Evolutionary conservation across 371 early-diverging fungal genomes (phyloP).

Genomic region (Umbelopsis sp.): DNA sequence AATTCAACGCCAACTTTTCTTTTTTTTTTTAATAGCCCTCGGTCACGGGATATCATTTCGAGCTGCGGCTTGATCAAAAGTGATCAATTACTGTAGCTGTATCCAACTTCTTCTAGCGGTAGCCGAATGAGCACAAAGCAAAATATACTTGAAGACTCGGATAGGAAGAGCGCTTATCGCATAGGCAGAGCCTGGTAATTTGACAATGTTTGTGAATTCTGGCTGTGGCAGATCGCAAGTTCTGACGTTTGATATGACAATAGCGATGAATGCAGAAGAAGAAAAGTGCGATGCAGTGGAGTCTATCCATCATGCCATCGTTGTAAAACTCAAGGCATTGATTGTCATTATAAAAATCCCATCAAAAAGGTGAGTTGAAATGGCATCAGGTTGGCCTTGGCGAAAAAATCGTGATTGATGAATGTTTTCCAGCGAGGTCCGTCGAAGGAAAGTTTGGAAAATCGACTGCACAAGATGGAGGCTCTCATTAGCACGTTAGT

Average conservation of each 20-base stretch:
- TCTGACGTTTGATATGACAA: background rate
- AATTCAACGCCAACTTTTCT: background rate
- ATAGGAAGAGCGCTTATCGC: background rate
- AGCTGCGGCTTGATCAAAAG: too few relatives aligned
- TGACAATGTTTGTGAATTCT: background rate
- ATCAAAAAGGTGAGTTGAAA: background rate
- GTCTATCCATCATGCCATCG: background rate
- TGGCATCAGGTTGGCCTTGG: background rate
- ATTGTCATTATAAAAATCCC: background rate
- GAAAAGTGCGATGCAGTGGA: slow-evolving; percentile 12
- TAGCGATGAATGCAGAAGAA: slow-evolving; percentile 8
- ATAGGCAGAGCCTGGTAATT: slow-evolving; percentile 1
- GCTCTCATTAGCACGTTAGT: background rate
- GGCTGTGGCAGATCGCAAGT: too few relatives aligned
- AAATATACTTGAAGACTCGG: background rate
- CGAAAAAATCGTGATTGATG: background rate
- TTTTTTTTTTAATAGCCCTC: too few relatives aligned
- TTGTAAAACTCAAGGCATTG: slow-evolving; percentile 7
- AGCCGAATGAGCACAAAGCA: background rate
- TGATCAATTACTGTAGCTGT: too few relatives aligned
- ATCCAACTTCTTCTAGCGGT: background rate
- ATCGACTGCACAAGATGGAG: slow-evolving; percentile 21
- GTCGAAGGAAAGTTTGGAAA: slow-evolving; percentile 18
- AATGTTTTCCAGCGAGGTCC: background rate
- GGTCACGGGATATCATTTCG: too few relatives aligned